Evolutionary conservation across 495 filamentous ascomycete species (phyloP), one percentile per base, ranked within the genome.

Genomic region (Hyaloscypha hepaticicola): DNA sequence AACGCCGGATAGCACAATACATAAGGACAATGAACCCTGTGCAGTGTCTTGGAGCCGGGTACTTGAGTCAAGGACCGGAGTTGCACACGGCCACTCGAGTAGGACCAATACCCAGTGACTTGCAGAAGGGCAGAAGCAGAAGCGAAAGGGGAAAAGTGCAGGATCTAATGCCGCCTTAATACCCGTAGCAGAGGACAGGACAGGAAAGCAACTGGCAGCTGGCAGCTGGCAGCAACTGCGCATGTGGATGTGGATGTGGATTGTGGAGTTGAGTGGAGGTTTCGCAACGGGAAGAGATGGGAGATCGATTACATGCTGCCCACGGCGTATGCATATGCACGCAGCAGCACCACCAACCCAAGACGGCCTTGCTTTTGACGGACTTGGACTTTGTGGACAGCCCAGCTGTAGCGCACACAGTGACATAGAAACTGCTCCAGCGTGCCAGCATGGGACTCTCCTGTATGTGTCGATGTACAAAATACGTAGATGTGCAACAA

Each of bases 251-350:
- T 45, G 38, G 11, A 45, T 16, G 9, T 11, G n/a, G n/a, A n/a
- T n/a, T n/a, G n/a, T n/a, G 38, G 38, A 8, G 8, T 45, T 45
- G 38, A 27, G 50, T 5, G 16, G 25, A 8, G 8, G 50, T 27
- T 19, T 53, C 22, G 50, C 50, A 53, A 53, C 50, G n/a, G 50
- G 38, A 45, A n/a, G 5, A 1, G 38, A 45, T 16, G n/a, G n/a
- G 50, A 53, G 50, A 53, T 53, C 50, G 50, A 53, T 53, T 53
- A 53, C 50, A 19, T 53, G 50, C 50, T 53, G 50, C 38, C 12
- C 31, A 16, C n/a, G 25, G 50, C 25, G 25, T 25, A 19, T 53
- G 50, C 50, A 53, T 53, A 53, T 53, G 50, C 50, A 25, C 4
- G 25, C 50, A 53, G 50, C 5, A 14, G 50, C 22, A 52, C 6